Evolutionary conservation across 2,329 filamentous ascomycete genomes (phyloP).

Genomic region (Colletotrichum tropicale): DNA sequence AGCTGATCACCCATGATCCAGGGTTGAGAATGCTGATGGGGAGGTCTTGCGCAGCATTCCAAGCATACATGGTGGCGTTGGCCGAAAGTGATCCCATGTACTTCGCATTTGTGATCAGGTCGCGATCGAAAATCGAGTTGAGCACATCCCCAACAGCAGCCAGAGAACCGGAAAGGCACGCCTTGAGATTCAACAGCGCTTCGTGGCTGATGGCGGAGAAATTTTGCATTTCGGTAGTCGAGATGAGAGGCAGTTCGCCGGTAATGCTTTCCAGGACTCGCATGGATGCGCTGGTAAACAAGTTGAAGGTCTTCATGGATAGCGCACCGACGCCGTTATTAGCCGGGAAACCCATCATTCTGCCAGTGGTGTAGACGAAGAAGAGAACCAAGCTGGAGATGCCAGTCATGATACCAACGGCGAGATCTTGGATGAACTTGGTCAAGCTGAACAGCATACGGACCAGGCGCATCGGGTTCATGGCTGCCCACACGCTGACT

Average conservation of each 20-base stretch:
- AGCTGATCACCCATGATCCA: slow-evolving; percentile 62
- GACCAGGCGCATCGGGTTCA: slow-evolving; percentile 79
- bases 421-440: slow-evolving; percentile 80
- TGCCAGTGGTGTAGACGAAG: slow-evolving; percentile 8
- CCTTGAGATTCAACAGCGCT: slow-evolving; percentile 66
- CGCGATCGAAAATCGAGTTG: slow-evolving; percentile 49
- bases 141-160: slow-evolving; percentile 40
- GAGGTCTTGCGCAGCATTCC: slow-evolving; percentile 32
- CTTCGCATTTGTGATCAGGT: slow-evolving; percentile 38
- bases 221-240: slow-evolving; percentile 69
- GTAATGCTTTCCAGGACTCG: slow-evolving; percentile 56
- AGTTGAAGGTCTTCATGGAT: slow-evolving; percentile 38
- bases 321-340: slow-evolving; percentile 9
- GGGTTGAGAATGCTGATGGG: slow-evolving; percentile 47
- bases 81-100: slow-evolving; percentile 23
- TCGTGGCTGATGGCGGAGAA: slow-evolving; percentile 80
- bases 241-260: slow-evolving; percentile 55
- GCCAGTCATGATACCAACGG: slow-evolving; percentile 63
- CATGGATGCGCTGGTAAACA: slow-evolving; percentile 46
- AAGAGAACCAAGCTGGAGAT: slow-evolving; percentile 9
- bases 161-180: slow-evolving; percentile 48
- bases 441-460: slow-evolving; percentile 73
- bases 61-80: slow-evolving; percentile 22
- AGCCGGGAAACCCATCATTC: slow-evolving; percentile 20
- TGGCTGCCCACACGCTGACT: slow-evolving; percentile 77